Evolutionary conservation across 73 alveolate genomes (phyloP), one percentile per base, ranked within the genome.

Genomic region (Paramecium biaurelia): DNA sequence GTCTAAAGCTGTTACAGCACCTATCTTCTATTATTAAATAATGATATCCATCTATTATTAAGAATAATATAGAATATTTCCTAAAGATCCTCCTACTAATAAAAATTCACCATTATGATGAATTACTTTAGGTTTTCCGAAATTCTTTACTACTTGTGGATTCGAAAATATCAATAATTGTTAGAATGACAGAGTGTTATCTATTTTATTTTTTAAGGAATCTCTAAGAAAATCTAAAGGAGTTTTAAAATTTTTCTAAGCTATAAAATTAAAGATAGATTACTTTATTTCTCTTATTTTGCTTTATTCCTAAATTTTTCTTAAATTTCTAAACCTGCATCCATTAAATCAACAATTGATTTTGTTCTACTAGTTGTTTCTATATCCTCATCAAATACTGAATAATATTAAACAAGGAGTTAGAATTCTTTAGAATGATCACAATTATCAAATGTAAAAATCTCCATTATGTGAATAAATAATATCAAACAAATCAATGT

Each of bases 81-180:
- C 90, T 21, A 79, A 47, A 15, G 90, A 79, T 30, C 90, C 90
- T 7, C 90, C 90, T n/a, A 74, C 45, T 20, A 79, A 24, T 14
- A 79, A 41, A 20, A 43, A 26, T 42, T 79, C 70, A 7, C 49
- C 42, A 43, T 21, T 45, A 12, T 79, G 72, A 79, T 41, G 70
- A 10, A 79, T 24, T 24, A 45, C 90, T 47, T 47, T 79, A 4
- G 90, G 90, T 63, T 47, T 79, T 10, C 90, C 90, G 23, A 79
- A 79, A 8, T 79, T 43, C 28, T 79, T 79, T 7, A 47, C 24
- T 11, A 79, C 26, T 24, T 38, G 7, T 21, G 42, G 45, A 45
- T 79, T 47, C 5, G 70, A 23, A 41, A 79, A 79, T 23, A 41
- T 79, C 76, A 35, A 37, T 20, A 79, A 9, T 26, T 79, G 34